These are phyloP conservation scores for Phytophthora megakarya DNA, from an alignment of 352 stramenopile genomes.

Conservation along the genomic window DNA sequence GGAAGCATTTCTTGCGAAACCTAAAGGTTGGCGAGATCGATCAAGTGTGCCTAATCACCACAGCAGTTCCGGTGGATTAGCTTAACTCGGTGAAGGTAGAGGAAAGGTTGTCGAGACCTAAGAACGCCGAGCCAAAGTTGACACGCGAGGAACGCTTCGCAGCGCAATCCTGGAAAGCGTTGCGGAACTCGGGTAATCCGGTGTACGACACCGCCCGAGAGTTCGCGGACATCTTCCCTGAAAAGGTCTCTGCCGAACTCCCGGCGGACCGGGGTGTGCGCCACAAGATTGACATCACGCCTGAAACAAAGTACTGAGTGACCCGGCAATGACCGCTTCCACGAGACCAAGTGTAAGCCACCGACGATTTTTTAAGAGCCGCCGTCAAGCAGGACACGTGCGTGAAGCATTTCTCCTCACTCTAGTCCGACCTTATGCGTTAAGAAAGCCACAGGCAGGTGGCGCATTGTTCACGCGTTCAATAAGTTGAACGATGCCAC, in stretches of 20 bases:
- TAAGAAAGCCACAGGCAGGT: neutral
- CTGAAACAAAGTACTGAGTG: neutral
- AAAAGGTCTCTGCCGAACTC: neutral
- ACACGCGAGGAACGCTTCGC: conserved; percentile 22
- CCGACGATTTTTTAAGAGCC: neutral
- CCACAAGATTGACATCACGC: no score
- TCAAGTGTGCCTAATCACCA: conserved; percentile 15
- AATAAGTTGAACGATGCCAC: conserved; percentile 23
- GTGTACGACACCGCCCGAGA: neutral
- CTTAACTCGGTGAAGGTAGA: neutral
- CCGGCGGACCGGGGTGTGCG: no score
- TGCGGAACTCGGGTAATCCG: neutral
- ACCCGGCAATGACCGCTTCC: neutral
- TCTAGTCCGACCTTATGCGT: neutral
- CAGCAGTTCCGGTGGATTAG: neutral
- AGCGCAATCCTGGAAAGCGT: conserved; percentile 7
- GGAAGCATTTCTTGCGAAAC: conserved; percentile 24
- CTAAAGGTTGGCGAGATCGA: conserved; percentile 14
- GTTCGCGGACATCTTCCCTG: neutral
- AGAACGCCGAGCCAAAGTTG: neutral
- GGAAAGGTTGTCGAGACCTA: neutral
- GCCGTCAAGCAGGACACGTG: neutral
- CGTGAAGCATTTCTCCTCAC: neutral
- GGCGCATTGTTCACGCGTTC: conserved; percentile 8
- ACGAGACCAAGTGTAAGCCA: neutral